Evolutionary conservation across 352 stramenopile genomes (phyloP).

Genomic region (Phytophthora megakarya): DNA sequence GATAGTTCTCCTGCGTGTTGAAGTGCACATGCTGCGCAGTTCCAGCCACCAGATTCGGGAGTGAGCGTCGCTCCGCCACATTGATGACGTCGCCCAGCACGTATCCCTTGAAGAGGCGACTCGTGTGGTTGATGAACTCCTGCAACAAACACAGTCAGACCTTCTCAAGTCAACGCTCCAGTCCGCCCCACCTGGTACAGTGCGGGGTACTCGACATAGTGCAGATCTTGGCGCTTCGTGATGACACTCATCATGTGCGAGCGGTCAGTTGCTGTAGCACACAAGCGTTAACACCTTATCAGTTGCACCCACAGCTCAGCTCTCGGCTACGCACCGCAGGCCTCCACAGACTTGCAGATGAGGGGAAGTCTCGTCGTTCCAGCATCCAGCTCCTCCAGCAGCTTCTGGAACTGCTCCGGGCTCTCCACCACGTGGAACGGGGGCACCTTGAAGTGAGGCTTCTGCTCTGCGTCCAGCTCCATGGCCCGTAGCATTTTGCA

Average conservation of each 20-base stretch:
- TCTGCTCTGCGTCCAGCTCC: conserved; percentile 1
- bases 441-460: conserved; percentile 53
- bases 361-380: conserved; percentile 59
- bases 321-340: conserved; percentile 58
- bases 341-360: conserved; percentile 86
- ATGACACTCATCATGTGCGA: conserved; percentile 88
- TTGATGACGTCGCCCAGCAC: conserved; percentile 78
- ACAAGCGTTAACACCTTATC: neutral
- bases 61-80: conserved; percentile 73
- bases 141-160: conserved; percentile 22
- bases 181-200: conserved; percentile 63
- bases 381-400: conserved; percentile 45
- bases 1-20: conserved; percentile 83
- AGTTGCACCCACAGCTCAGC: no score
- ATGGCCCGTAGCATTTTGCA: conserved; percentile 56
- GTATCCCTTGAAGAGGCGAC: conserved; percentile 83
- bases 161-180: neutral
- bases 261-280: conserved; percentile 61
- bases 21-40: conserved; percentile 69
- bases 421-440: conserved; percentile 53
- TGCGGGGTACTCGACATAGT: conserved; percentile 54
- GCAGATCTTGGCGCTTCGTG: conserved; percentile 64
- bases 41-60: conserved; percentile 68
- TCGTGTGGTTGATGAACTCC: conserved; percentile 87
- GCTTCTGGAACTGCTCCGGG: conserved; percentile 39